phyloP scores from a whole-genome alignment of 768 basidiomycete genomes.

The Pholiota molesta region DNA sequence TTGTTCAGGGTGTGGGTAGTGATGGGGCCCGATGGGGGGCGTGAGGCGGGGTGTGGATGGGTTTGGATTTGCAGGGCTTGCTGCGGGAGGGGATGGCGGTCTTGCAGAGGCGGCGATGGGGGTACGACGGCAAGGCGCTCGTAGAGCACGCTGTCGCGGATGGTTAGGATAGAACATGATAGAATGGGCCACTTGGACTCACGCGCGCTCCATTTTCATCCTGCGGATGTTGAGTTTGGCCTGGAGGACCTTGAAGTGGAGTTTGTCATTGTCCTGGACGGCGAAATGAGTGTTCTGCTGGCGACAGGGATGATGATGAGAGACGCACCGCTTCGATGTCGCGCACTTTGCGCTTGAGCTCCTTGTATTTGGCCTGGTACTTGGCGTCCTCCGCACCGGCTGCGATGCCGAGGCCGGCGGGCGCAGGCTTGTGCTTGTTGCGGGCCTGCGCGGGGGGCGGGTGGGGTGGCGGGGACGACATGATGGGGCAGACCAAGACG shows the following conservation, averaged over 20 bases:
- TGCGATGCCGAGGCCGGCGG: constrained; percentile 62
- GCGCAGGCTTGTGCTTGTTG: constrained; percentile 49
- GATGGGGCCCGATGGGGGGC: background rate
- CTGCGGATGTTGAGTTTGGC: constrained; percentile 84
- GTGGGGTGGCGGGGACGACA: constrained; percentile 52
- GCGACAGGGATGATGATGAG: constrained; percentile 11
- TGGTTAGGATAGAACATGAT: background rate
- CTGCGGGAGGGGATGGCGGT: constrained; percentile 16
- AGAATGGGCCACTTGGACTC: constrained; percentile 34
- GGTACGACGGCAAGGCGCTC: constrained; percentile 71
- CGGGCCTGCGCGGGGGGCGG: constrained; percentile 39
- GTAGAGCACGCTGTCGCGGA: constrained; percentile 60
- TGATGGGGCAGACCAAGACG: constrained; percentile 52
- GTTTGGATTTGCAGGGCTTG: constrained; percentile 23
- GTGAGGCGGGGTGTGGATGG: background rate
- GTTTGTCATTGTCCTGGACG: constrained; percentile 83
- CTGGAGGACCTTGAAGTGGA: constrained; percentile 78
- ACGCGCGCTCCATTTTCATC: constrained; percentile 90
- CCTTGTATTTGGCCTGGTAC: constrained; percentile 87
- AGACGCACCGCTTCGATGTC: constrained; percentile 78
- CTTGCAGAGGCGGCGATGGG: constrained; percentile 47
- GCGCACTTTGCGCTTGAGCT: constrained; percentile 85
- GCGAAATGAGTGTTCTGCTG: constrained; percentile 3
- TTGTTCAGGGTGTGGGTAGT: background rate
- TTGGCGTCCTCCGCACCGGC: constrained; percentile 85